Evolutionary conservation across 768 basidiomycete species (phyloP).

Genomic region (Boletus bicolor): DNA sequence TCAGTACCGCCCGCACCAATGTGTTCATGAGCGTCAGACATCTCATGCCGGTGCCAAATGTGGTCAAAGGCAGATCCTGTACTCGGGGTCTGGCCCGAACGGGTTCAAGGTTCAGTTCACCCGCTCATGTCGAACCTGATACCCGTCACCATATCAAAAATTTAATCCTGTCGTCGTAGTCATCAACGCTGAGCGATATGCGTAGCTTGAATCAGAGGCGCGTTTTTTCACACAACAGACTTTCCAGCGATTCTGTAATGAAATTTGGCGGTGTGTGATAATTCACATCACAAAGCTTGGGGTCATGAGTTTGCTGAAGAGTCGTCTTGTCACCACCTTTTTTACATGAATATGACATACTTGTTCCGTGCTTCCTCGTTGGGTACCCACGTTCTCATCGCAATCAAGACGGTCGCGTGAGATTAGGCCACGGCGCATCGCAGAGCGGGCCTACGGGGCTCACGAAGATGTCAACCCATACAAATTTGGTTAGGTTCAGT

Average conservation of each 20-base stretch:
- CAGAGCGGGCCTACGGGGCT: background rate
- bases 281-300: background rate
- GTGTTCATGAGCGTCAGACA: background rate
- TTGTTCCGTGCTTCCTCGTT: background rate
- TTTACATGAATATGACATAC: background rate
- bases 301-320: background rate
- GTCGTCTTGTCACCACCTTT: background rate
- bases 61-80: background rate
- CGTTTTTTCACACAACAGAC: background rate
- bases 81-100: background rate
- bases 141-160: background rate
- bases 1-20: background rate
- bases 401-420: background rate
- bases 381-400: background rate
- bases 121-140: background rate
- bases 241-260: too few species aligned
- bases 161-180: background rate
- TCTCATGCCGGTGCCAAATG: background rate
- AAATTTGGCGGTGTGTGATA: background rate
- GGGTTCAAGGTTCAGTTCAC: background rate
- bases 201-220: background rate
- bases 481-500: background rate
- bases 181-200: background rate
- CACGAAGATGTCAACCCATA: background rate
- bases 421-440: background rate